Evolutionary conservation across 331 rosid species (phyloP), one percentile per base, ranked within the genome.

Genomic region (Ulmus americana): DNA sequence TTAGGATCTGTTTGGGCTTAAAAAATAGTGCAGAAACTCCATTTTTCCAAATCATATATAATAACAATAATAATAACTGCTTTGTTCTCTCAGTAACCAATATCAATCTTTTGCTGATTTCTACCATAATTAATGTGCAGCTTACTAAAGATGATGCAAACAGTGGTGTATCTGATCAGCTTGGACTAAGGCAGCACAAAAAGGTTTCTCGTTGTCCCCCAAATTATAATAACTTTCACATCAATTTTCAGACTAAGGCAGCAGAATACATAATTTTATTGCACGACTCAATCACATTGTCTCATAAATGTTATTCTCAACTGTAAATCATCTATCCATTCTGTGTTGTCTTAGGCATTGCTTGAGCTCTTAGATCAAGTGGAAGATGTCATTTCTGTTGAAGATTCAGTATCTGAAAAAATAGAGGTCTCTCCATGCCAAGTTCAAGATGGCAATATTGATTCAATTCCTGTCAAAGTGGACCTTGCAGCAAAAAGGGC

Each of bases 311-410:
- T 20, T 67, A 55, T 49, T 63, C 39, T 8, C 49, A 61, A 62
- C 41, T 40, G 16, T 5, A 39, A 28, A 39, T 38, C 58, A 14
- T 57, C 56, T 13, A 39, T 6, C 5, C 56, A 13, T 65, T 61
- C 28, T 40, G 20, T 57, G 15, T 55, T 69, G 45, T 64, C 28
- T 39, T 68, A 89, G 96, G 89, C 94, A 70, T 77, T 92, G 85
- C 95, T 92, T 81, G 98, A 92, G 74, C 87, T 92, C 66, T 77
- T 92, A 71, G 98, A 89, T 83, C 94, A 92, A 74, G 96, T 92
- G 38, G 89, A 92, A 79, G 96, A 92, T 79, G 95, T 76, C 77
- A 89, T 88, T 64, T 67, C 83, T 69, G 85, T 80, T 82, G 96
- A 89, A 44, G 79, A 78, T 64, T 69, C 76, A 42, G 28, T 64